phyloP scores from a whole-genome alignment of 495 filamentous ascomycete species.

The Penicillium maclennaniae region DNA sequence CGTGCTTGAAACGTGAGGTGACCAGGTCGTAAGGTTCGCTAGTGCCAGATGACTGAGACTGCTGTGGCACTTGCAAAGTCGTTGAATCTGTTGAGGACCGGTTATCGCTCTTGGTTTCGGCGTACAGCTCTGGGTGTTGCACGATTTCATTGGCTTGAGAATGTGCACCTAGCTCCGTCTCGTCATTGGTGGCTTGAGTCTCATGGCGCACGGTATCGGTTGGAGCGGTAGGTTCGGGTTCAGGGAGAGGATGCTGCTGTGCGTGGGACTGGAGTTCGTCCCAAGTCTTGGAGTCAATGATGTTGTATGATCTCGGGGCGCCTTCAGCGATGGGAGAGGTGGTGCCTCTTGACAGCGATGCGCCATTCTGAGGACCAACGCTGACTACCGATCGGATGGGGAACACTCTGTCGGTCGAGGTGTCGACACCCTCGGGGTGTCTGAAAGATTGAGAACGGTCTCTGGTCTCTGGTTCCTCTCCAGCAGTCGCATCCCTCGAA shows the following conservation, averaged over 20 bases:
- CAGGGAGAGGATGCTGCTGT: slow-evolving; percentile 4
- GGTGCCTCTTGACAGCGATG: slow-evolving; percentile 6
- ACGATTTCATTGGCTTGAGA: slow-evolving; percentile 18
- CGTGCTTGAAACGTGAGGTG: slow-evolving; percentile 76
- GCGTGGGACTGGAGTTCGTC: slow-evolving; percentile 18
- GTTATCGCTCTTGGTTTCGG: slow-evolving; percentile 9
- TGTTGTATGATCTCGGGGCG: slow-evolving; percentile 26
- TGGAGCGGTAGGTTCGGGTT: slow-evolving; percentile 10
- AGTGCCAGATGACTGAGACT: slow-evolving; percentile 4
- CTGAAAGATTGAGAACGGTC: slow-evolving; percentile 21
- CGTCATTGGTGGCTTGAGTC: slow-evolving; percentile 12
- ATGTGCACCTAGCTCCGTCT: slow-evolving; percentile 18
- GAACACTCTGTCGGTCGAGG: slow-evolving; percentile 63
- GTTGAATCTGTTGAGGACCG: slow-evolving; percentile 4
- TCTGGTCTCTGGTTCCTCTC: slow-evolving; percentile 5
- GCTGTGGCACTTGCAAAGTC: not conserved
- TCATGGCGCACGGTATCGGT: slow-evolving; percentile 9
- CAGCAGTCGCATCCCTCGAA: not conserved
- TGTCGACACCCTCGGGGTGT: slow-evolving; percentile 3
- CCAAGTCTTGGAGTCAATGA: slow-evolving; percentile 34
- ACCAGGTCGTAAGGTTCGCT: slow-evolving; percentile 42
- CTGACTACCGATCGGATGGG: slow-evolving; percentile 80
- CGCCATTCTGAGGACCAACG: slow-evolving; percentile 50
- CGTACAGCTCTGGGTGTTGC: slow-evolving; percentile 22
- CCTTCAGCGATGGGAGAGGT: slow-evolving; percentile 24